Evolutionary conservation across 352 stramenopile species (phyloP).

Genomic region (Globisporangium viniferum): DNA sequence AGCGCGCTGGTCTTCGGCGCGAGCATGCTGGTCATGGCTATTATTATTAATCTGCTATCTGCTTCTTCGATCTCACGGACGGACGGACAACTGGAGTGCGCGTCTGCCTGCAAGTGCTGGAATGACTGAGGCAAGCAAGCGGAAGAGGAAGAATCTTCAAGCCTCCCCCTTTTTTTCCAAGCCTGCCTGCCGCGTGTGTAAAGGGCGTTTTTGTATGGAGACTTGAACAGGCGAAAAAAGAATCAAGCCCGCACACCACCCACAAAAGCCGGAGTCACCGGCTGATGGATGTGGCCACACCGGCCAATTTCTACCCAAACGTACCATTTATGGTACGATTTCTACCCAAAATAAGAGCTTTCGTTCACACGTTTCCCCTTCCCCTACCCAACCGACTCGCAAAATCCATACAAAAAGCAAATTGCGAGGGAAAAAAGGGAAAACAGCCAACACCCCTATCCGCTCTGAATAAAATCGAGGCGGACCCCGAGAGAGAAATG

Average conservation of each 20-base stretch:
- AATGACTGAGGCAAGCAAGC: slow-evolving; percentile 4
- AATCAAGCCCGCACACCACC: slow-evolving; percentile 8
- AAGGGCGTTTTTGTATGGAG: slow-evolving; percentile 5
- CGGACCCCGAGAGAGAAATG: background rate
- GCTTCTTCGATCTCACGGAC: background rate
- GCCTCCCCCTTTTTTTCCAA: background rate
- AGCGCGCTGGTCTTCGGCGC: slow-evolving; percentile 25
- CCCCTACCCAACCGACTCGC: background rate
- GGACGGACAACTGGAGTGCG: background rate
- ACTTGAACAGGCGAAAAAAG: slow-evolving; percentile 3
- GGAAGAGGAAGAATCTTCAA: background rate
- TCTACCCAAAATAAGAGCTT: background rate
- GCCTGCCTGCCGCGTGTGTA: too few species aligned
- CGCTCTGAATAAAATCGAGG: background rate
- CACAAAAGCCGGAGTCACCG: slow-evolving; percentile 10
- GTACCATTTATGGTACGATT: slow-evolving; percentile 6
- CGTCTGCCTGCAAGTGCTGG: slow-evolving; percentile 13
- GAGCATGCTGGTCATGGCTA: slow-evolving; percentile 39
- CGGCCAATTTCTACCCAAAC: slow-evolving; percentile 8
- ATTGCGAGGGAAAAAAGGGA: background rate
- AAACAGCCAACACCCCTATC: background rate
- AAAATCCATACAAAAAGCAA: background rate
- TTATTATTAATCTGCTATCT: background rate
- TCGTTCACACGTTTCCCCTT: background rate
- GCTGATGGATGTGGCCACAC: slow-evolving; percentile 19